Base-by-base conservation (phyloP, 1,284 basidiomycete genomes). In the Testicularia cyperi region DNA sequence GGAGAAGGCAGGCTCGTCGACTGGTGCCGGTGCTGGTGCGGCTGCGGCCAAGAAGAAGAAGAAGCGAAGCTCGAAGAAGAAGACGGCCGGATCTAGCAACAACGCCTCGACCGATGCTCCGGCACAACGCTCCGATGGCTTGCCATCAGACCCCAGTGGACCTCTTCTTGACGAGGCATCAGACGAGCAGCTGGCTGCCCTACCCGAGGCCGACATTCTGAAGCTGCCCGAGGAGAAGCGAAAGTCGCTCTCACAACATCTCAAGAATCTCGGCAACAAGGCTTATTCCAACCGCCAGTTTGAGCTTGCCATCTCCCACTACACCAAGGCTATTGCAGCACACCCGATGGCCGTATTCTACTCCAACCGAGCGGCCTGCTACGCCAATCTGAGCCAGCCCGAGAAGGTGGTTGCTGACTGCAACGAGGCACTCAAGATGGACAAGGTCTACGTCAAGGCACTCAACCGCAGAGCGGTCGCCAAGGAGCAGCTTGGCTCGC, bases 361-460 rank as follows among this genome's bases (percentile, higher is more conserved):
- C 83, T 90, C 88, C 77, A 99, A 99, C 80, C 87, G 95, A 48
- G 94, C 94, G 32, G 95, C 95, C 52, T 96, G 92, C 78, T 96
- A 92, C 79, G 85, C 92, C 78, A 92, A 96, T 81, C 85, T 92
- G 81, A 81, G 83, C 20, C 82, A 91, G 71, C 83, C 87, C 74
- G 87, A 92, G 23, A 83, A 84, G 28, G 92, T 92, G 58, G 83
- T 98, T n/a, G 81, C 82, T 39, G 94, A 99, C 79, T 97, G 94
- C 77, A 85, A 92, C 70, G 83, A 84, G 39, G 94, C 95, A 0
- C 83, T 99, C 38, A 84, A 83, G 49, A 83, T 95, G 41, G 92
- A 98, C 78, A 79, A 81, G 18, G 84, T 81, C 57, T 98, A 99
- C 78, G 83, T 96, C 77, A 98, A 98, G 79, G 94, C 95, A 2